Percentiles rank a stretch among this genome's conserved stretches.
Conservation (phyloP, 2,329 filamentous ascomycete genomes). For the Fusarium incarnatum region DNA sequence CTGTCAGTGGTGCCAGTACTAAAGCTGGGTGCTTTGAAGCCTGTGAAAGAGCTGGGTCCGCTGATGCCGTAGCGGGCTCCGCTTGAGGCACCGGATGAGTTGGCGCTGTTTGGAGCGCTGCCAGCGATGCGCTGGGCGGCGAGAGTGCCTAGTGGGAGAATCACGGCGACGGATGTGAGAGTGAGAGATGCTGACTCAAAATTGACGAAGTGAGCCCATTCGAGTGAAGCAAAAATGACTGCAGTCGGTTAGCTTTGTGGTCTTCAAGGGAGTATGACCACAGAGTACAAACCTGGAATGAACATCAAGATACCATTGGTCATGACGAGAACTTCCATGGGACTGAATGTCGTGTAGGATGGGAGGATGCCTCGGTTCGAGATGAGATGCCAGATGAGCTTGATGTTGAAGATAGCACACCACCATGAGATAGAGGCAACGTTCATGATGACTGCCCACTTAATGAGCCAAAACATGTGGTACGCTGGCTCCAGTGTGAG, state of each 20-base stretch:
- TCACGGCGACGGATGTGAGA: conserved; percentile 61
- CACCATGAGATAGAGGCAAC: conserved; percentile 62
- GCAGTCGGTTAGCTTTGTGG: neutral
- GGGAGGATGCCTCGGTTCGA: conserved; percentile 61
- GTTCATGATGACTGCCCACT: conserved; percentile 55
- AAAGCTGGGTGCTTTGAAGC: conserved; percentile 43
- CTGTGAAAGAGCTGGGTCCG: conserved; percentile 31
- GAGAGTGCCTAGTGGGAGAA: conserved; percentile 65
- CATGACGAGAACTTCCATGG: conserved; percentile 67
- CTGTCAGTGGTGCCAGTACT: conserved; percentile 31
- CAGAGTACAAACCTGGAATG: conserved; percentile 59
- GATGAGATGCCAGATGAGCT: conserved; percentile 62
- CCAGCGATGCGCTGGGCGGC: conserved; percentile 60
- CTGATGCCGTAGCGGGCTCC: conserved; percentile 28
- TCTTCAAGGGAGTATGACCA: neutral
- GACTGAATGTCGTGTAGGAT: conserved; percentile 55
- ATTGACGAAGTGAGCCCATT: conserved; percentile 55
- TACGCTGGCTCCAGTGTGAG: conserved; percentile 42
- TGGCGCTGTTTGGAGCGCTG: conserved; percentile 37
- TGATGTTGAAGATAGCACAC: conserved; percentile 66
- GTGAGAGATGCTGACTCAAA: conserved; percentile 65
- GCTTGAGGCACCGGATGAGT: conserved; percentile 34
- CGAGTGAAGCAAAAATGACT: conserved; percentile 64
- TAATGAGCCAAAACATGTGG: conserved; percentile 52
- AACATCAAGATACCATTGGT: conserved; percentile 68